Base-by-base conservation (phyloP, 331 rosid genomes). In the Malus hybrid region DNA sequence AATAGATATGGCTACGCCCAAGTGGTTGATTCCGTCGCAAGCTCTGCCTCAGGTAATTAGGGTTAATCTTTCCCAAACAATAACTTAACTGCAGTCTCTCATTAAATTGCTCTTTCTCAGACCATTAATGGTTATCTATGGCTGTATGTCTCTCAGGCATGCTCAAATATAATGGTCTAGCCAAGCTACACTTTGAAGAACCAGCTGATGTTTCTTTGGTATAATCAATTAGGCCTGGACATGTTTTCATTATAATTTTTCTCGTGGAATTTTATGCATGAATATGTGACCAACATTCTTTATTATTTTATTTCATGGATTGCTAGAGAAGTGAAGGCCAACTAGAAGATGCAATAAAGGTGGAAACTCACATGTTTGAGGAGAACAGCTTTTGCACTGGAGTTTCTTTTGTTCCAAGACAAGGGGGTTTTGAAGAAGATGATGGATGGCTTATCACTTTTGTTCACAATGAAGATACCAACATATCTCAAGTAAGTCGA, bases 401-500 rank as follows among this genome's bases (percentile, higher is more conserved):
- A 39, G 81, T 89, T 63, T 68, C 89, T 1, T 91, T 93, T 82
- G 96, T 86, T 6, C 74, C 90, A 0, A 82, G 46, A 76, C 78
- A 75, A 63, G 78, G 68, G 32, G 87, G 81, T n/a, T 2, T 60
- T 42, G 86, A 88, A 74, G 97, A 91, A 89, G 97, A 93, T 75
- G 97, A 88, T 50, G 93, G 91, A 63, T 91, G 97, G 97, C 74
- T 91, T 50, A 64, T 93, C 61, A 76, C 90, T 66, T 87, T 88
- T 85, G 91, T 89, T 83, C 98, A 93, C 83, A 87, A 84, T 28
- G 98, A 91, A 80, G 89, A 87, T 4, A 67, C 11, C 11, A 42
- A 42, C 11, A 11, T 8, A 42, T 42, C 48, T 11, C 46, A 39
- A 4, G 46, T 39, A 39, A 39, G 46, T 39, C 9, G 1, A 39